Base-by-base conservation (phyloP, 208 protist species). In the Kentomonas sorsogonicus region DNA sequence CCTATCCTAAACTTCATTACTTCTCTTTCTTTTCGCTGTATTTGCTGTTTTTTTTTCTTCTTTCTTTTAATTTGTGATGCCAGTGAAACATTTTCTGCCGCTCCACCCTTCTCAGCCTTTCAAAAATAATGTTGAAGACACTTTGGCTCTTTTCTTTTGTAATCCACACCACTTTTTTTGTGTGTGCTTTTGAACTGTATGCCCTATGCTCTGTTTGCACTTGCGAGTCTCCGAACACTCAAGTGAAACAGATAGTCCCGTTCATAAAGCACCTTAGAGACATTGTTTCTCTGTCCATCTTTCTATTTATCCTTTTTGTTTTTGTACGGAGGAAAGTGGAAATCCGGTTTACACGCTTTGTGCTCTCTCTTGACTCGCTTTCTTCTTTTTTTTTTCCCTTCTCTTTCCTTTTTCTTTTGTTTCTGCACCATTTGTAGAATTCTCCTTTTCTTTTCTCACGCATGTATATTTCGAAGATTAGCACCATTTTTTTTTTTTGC, bases 401-500 rank as follows among this genome's bases (percentile, higher is more conserved):
- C 16, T 41, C 13, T 41, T 41, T 41, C 16, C 16, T 11, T 41
- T 41, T 18, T 41, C 16, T 18, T 16, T 41, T 41, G 38, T 41
- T 41, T 41, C 11, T 41, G 11, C 16, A 18, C 16, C 16, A 18
- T 16, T 16, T 41, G 38, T 41, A 41, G 38, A 18, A 41, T 18
- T 18, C 5, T 22, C 26, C 43, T 47, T 47, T 20, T 16, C 15
- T 18, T 47, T 22, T 47, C 43, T 47, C 43, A 27, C 43, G 18
- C 26, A 47, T 20, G n/a, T n/a, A n/a, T n/a, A n/a, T n/a, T n/a
- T n/a, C n/a, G n/a, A n/a, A n/a, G n/a, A n/a, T n/a, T n/a, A n/a
- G n/a, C 26, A 47, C 26, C 26, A 47, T 47, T 22, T 47, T 9
- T 47, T 20, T 47, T 26, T 10, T 47, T 47, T 47, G 41, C n/a